phyloP scores from a whole-genome alignment of 495 filamentous ascomycete species.

The Chaetomium fimeti region DNA sequence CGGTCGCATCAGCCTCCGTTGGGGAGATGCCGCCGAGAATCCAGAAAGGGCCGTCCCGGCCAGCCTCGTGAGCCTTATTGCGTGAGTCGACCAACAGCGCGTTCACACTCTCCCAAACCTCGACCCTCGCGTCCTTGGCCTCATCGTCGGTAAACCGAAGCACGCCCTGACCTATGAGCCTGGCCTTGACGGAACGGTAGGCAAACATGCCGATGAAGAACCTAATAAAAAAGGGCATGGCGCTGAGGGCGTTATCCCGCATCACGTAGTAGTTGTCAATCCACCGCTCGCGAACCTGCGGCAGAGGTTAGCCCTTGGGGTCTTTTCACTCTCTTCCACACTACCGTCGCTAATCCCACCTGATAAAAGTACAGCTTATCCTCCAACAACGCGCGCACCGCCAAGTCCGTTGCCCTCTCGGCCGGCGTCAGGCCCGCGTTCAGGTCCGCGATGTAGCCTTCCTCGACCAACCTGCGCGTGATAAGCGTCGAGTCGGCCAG shows the following conservation, averaged over 20 bases:
- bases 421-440: conserved; percentile 42
- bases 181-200: conserved; percentile 45
- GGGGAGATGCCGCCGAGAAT: conserved; percentile 53
- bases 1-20: conserved; percentile 55
- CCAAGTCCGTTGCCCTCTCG: conserved; percentile 50
- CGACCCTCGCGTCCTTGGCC: conserved; percentile 41
- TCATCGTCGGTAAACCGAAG: conserved; percentile 52
- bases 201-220: conserved; percentile 52
- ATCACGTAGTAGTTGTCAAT: conserved; percentile 60
- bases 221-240: conserved; percentile 53
- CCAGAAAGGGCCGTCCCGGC: conserved; percentile 51
- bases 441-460: conserved; percentile 47
- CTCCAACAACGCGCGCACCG: conserved; percentile 56
- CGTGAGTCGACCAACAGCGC: conserved; percentile 33
- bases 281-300: conserved; percentile 53
- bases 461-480: conserved; percentile 42
- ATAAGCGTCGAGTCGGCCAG: conserved; percentile 58
- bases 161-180: conserved; percentile 57
- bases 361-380: conserved; percentile 60
- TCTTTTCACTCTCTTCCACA: too few relatives aligned
- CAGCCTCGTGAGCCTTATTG: conserved; percentile 15
- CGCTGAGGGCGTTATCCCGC: conserved; percentile 51
- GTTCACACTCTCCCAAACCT: conserved; percentile 56
- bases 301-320: neutral
- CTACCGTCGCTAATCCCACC: conserved; percentile 32